Base-by-base conservation (phyloP, 306 rosid genomes). In the Gastrolobium bilobum region DNA sequence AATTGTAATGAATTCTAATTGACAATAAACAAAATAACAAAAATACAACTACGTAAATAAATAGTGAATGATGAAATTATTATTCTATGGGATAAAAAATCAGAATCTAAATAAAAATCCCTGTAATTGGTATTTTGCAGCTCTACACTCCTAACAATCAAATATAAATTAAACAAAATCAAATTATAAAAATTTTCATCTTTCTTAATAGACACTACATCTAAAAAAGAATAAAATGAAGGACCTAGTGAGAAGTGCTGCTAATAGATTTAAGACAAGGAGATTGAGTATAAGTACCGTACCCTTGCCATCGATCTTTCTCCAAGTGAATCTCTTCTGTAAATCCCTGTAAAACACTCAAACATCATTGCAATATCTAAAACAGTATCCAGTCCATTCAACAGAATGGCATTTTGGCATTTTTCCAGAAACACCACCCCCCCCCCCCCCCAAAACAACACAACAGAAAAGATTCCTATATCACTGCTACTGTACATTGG, bases 221-320 rank as follows among this genome's bases (percentile, higher is more conserved):
- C 31, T 0, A 56, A 33, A 63, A 62, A 50, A 34, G 42, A 15
- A 6, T 71, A 73, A 80, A 37, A 66, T 52, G 58, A 78, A 68
- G 10, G 69, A 65, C 75, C 52, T 51, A 77, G 39, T 30, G 7
- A 50, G 50, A 68, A 77, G 52, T 67, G 65, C 51, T 46, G 48
- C 73, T 77, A 39, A 13, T 30, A 73, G 58, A 70, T 79, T 70
- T 58, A 59, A 9, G 73, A 67, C 52, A 29, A 70, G 31, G 80
- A 78, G 48, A 42, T 57, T 54, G 67, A 59, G 79, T 37, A 71
- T 20, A 75, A 75, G 26, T 20, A 20, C 61, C 92, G 84, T 91
- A 95, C 99, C 99, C 99, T 54, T 95, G 99, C 99, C 99, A 91
- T 77, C 96, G 77, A 67, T 93, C 96, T 87, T 93, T 95, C 80